These are phyloP conservation scores for Aquilaria sinensis DNA, from an alignment of 345 rosid genomes.

Conservation along the genomic window DNA sequence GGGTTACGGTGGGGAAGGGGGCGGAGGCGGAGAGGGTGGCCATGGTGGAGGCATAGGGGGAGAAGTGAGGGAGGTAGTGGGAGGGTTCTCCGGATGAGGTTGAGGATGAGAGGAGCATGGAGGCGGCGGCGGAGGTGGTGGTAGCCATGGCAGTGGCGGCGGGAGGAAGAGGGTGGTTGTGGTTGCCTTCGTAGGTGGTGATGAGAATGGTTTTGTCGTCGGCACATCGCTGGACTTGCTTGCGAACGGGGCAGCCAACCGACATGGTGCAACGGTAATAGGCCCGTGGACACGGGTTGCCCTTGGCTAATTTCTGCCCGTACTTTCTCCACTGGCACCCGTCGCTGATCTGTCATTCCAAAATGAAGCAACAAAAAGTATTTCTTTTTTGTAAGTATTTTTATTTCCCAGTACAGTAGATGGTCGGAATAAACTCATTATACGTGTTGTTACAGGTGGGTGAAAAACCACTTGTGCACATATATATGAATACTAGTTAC, in stretches of 20 bases:
- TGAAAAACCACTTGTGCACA: not conserved
- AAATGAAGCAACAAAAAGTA: too few relatives aligned
- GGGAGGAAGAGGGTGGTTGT: constrained; percentile 38
- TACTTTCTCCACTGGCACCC: constrained; percentile 98
- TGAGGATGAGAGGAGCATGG: constrained; percentile 32
- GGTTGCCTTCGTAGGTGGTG: constrained; percentile 37
- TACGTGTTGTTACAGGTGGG: not conserved
- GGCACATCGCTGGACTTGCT: constrained; percentile 64
- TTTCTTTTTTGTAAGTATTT: too few relatives aligned
- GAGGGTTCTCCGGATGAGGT: not conserved
- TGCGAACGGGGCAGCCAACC: constrained; percentile 69
- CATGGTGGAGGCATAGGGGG: constrained; percentile 63
- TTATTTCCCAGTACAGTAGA: too few relatives aligned
- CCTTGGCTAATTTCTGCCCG: constrained; percentile 88
- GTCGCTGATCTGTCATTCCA: constrained; percentile 51
- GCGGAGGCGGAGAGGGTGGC: constrained; percentile 77
- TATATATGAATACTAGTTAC: not conserved
- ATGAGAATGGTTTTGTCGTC: constrained; percentile 26
- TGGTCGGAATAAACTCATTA: too few relatives aligned
- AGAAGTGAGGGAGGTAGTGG: constrained; percentile 30
- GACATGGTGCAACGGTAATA: constrained; percentile 82
- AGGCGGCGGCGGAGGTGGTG: constrained; percentile 36
- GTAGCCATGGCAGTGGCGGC: constrained; percentile 38
- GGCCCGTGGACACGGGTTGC: constrained; percentile 93
- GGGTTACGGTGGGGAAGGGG: constrained; percentile 86